Evolutionary conservation across 768 basidiomycete genomes (phyloP), one percentile per base, ranked within the genome.

Genomic region (Boletus pseudopeckii): DNA sequence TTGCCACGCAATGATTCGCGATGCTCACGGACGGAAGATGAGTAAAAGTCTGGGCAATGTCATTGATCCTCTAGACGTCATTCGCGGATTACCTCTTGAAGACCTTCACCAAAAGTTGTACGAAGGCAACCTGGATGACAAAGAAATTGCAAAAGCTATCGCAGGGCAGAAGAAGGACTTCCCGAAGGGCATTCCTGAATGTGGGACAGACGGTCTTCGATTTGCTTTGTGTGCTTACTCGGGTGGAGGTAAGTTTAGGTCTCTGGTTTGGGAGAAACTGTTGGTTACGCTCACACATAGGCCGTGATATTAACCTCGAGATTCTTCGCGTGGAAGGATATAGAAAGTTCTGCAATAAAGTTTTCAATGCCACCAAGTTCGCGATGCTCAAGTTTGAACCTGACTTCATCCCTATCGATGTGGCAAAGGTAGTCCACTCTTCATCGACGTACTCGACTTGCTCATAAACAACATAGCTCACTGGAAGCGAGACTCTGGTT

Each of bases 301-400:
- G 93, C 28, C 90, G 95, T 42, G 96, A 98, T 72, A 96, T 99
- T 75, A 97, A 98, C 70, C 76, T 99, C 56, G 94, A 98, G 67
- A 94, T 99, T 61, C 72, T 92, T 57, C 86, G 94, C 48, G 93
- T 98, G 32, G 95, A 98, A 73, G 97, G 95, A 2, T 98, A 98
- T 72, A 85, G 97, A 72, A 98, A 98, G 73, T 99, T 99, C 78
- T 98, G 97, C 77, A 99, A 99, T 77, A 98, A 98, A 77, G 85
- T 98, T 26, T 98, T 96, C 80, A 99, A 99, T 67, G 97, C 97
- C 1, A 98, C 94, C 45, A 95, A 95, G 72, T 98, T 99, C 63
- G 96, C 95, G n/a, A 93, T 98, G 89, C 83, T 98, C 70, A 96
- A 96, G 75, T 77, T 99, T 32, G 94, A 93, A 52, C 84, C 84